Base-by-base conservation (phyloP, 441 rosid species). In the Corymbia citriodora region DNA sequence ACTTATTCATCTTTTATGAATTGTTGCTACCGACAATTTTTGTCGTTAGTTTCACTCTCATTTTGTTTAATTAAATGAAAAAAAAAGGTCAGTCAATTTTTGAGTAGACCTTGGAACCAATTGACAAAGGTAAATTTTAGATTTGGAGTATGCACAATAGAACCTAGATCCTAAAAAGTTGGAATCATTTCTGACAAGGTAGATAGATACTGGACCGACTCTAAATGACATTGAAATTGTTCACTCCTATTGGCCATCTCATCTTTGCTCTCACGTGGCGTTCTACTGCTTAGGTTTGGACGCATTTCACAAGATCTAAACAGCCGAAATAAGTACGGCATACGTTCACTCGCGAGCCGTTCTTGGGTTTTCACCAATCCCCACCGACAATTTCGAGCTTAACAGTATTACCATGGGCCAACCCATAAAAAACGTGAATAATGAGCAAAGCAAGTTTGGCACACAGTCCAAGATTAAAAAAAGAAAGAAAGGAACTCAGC, bases 171-270 rank as follows among this genome's bases (percentile, higher is more conserved):
- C 10, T 55, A 18, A 55, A 54, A 7, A 55, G 3, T 17, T 18
- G 17, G 21, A 55, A 55, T 55, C 19, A 55, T 17, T 7, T 55
- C 2, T 9, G 19, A 18, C 19, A 55, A 4, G 0, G 0, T 23
- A 59, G 29, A 7, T 10, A 59, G 25, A 59, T 3, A 25, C 14
- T 4, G 7, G 25, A 25, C 7, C 11, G 14, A 25, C 0, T 1
- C 25, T 59, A 4, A 0, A 59, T 59, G n/a, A 1, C n/a, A 0
- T 3, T 59, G 25, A 7, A 59, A 25, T 0, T 3, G 14, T 13
- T 23, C 65, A 25, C 65, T 29, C 65, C 3, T 0, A 0, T 11
- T 74, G 83, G 5, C 83, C 25, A 36, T 2, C 1, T 21, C 83
- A 6, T 74, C 29, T 72, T 3, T 8, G 29, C 29, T 36, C 27